These are phyloP conservation scores for Tylopilus vinaceipallidus DNA, from an alignment of 768 basidiomycete species.

Conservation along the genomic window DNA sequence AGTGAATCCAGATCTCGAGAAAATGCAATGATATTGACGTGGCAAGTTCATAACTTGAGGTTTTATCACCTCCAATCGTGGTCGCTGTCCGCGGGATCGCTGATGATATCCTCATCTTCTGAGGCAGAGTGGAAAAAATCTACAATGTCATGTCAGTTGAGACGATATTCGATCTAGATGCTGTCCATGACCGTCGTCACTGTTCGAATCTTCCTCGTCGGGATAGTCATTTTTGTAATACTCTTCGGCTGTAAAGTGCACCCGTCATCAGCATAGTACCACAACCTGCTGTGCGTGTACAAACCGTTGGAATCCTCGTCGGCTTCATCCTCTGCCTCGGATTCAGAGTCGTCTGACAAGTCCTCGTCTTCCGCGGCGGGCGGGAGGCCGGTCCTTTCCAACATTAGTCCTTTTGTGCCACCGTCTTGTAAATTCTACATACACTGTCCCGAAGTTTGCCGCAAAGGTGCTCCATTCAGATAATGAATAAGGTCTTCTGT, in stretches of 20 bases:
- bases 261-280: no score
- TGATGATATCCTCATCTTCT: conserved; percentile 44
- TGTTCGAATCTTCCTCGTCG: conserved; percentile 56
- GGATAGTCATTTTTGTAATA: conserved; percentile 87
- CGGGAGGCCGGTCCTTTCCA: conserved; percentile 61
- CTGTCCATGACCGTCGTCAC: conserved; percentile 38
- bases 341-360: conserved; percentile 61
- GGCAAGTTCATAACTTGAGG: neutral
- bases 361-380: conserved; percentile 48
- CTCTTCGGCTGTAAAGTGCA: conserved; percentile 71
- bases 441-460: conserved; percentile 66
- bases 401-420: neutral
- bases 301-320: conserved; percentile 85
- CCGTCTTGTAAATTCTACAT: conserved; percentile 21
- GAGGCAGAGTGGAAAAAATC: conserved; percentile 59
- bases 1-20: conserved; percentile 18
- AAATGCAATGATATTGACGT: conserved; percentile 20
- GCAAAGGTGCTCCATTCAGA: conserved; percentile 58
- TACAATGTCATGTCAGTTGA: conserved; percentile 21
- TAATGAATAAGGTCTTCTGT: conserved; percentile 60
- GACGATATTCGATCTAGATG: neutral
- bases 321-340: conserved; percentile 68
- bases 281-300: no score
- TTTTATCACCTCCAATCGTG: conserved; percentile 33
- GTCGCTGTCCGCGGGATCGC: conserved; percentile 31